These are phyloP conservation scores for Inga oerstediana DNA, from an alignment of 306 rosid genomes.

Conservation along the genomic window DNA sequence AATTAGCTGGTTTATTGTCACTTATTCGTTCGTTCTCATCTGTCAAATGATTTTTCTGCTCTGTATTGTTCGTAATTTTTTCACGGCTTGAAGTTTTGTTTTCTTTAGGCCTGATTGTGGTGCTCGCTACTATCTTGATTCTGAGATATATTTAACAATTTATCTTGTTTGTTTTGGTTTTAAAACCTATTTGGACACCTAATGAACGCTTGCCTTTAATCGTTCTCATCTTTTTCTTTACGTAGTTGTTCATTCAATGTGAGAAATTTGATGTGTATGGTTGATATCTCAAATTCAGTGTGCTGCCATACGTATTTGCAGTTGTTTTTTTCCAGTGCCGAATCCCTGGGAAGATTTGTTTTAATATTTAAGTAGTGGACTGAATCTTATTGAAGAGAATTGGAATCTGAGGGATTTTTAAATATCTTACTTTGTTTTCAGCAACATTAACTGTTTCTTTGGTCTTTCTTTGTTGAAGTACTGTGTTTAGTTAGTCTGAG, in stretches of 20 bases:
- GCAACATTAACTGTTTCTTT: background rate
- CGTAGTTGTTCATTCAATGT: background rate
- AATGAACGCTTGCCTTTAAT: background rate
- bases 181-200: background rate
- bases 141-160: no score
- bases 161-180: background rate
- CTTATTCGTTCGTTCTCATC: no score
- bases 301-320: background rate
- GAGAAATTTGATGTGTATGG: background rate
- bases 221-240: background rate
- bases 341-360: conserved; percentile 47
- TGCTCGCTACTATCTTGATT: no score
- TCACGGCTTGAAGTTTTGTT: no score
- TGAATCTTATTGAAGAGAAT: conserved; percentile 52
- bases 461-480: background rate
- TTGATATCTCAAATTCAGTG: background rate
- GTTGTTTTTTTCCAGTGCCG: background rate
- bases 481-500: no score
- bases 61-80: no score
- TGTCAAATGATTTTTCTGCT: no score
- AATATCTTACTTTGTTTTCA: background rate
- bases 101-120: no score
- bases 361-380: conserved; percentile 60
- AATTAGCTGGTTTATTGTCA: no score
- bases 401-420: conserved; percentile 49